These are phyloP conservation scores for Obba rivulosa DNA, from an alignment of 768 basidiomycete species.

Conservation along the genomic window DNA sequence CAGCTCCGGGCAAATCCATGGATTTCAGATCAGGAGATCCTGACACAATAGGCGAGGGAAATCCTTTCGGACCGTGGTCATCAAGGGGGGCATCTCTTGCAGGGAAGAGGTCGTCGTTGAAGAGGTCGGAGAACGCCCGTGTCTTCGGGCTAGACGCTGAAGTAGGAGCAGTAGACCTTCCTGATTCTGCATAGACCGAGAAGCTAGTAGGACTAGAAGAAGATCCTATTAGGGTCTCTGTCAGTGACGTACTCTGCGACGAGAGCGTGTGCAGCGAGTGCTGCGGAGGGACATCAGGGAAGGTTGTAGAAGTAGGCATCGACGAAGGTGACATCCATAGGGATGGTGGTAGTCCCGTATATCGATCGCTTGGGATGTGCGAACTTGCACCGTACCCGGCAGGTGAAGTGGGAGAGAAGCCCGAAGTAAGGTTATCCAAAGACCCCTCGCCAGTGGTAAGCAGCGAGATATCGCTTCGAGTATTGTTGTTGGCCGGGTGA, in stretches of 20 bases:
- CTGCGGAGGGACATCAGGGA: too few relatives aligned
- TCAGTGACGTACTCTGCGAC: slow-evolving; percentile 14
- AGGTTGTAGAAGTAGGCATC: slow-evolving; percentile 24
- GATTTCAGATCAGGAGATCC: slow-evolving; percentile 65
- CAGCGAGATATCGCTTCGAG: slow-evolving; percentile 1
- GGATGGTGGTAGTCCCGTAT: slow-evolving; percentile 61
- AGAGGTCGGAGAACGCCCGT: slow-evolving; percentile 38
- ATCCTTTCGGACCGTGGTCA: slow-evolving; percentile 37
- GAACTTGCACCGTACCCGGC: slow-evolving; percentile 18
- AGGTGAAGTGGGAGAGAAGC: slow-evolving; percentile 16
- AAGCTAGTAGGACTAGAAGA: slow-evolving; percentile 24
- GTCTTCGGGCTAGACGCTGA: slow-evolving; percentile 23
- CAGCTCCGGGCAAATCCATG: slow-evolving; percentile 32
- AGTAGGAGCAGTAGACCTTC: slow-evolving; percentile 22
- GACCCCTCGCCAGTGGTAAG: slow-evolving; percentile 5
- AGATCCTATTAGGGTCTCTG: slow-evolving; percentile 16
- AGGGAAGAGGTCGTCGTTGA: slow-evolving; percentile 63
- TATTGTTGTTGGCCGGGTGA: slow-evolving; percentile 6
- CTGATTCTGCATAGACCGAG: slow-evolving; percentile 20
- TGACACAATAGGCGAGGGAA: slow-evolving; percentile 59
- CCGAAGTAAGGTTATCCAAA: slow-evolving; percentile 11
- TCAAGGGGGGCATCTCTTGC: slow-evolving; percentile 35
- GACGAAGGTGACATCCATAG: slow-evolving; percentile 80
- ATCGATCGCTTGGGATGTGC: slow-evolving; percentile 40
- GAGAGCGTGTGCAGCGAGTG: slow-evolving; percentile 7